Percentiles rank a stretch among this genome's conserved stretches.
Evolutionary conservation across 2,329 filamentous ascomycete genomes (phyloP).

Genomic region (Colletotrichum sojae): DNA sequence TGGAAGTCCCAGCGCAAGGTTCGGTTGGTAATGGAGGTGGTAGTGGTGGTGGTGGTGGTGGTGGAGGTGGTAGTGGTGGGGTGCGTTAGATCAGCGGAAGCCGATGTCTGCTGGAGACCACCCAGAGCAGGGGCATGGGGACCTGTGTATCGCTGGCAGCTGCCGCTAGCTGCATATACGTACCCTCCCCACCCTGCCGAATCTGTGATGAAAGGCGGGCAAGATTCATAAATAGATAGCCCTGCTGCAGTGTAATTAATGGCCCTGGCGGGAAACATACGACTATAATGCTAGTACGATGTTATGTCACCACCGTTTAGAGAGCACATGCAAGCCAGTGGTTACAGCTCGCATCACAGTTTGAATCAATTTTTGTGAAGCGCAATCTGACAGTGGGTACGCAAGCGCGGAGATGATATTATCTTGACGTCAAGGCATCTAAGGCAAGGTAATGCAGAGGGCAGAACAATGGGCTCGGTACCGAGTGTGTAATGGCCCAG

Average conservation of each 20-base stretch:
- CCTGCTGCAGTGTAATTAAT: neutral
- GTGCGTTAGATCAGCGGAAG: slow-evolving; percentile 35
- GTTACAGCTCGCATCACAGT: neutral
- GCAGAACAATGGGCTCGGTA: neutral
- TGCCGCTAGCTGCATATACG: slow-evolving; percentile 8
- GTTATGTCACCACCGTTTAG: neutral
- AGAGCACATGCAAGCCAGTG: neutral
- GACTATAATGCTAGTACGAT: neutral
- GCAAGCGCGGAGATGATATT: neutral
- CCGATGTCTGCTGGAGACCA: neutral
- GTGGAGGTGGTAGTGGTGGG: slow-evolving; percentile 8
- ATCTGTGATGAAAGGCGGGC: neutral
- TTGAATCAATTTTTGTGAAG: neutral
- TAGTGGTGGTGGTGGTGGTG: slow-evolving; percentile 24
- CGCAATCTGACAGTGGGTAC: neutral
- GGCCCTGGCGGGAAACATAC: too few relatives aligned
- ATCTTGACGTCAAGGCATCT: neutral
- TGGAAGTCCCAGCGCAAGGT: slow-evolving; percentile 14
- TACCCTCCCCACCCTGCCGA: neutral
- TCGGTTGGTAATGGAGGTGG: neutral
- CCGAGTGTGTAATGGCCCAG: too few relatives aligned
- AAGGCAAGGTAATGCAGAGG: neutral
- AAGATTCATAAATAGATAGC: neutral
- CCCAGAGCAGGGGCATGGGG: slow-evolving; percentile 24
- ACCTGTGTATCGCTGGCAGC: slow-evolving; percentile 1